Percentiles rank a stretch among this genome's conserved stretches.
These are phyloP conservation scores for Cryoendolithus antarcticus DNA, from an alignment of 2,329 filamentous ascomycete species.

Conservation along the genomic window DNA sequence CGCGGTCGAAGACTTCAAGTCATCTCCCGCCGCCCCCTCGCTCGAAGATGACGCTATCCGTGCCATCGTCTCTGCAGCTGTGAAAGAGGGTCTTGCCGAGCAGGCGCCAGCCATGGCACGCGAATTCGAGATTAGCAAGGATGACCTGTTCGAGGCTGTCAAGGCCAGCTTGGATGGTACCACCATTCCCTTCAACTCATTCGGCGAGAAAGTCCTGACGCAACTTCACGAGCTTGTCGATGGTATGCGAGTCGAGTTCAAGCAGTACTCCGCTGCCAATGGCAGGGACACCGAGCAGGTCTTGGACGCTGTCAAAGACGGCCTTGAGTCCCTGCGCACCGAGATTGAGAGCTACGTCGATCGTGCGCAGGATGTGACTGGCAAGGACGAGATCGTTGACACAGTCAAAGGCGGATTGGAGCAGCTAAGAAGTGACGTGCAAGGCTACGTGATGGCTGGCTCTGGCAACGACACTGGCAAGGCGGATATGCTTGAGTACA, in stretches of 20 bases:
- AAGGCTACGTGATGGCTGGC: constrained; percentile 36
- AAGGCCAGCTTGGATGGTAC: constrained; percentile 44
- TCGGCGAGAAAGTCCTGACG: constrained; percentile 48
- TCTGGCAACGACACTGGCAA: constrained; percentile 30
- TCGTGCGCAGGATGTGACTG: constrained; percentile 53
- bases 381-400: constrained; percentile 68
- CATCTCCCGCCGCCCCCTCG: constrained; percentile 28
- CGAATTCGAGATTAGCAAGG: constrained; percentile 34
- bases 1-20: constrained; percentile 72
- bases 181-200: constrained; percentile 37
- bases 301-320: constrained; percentile 76
- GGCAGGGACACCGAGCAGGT: constrained; percentile 79
- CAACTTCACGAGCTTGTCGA: constrained; percentile 48
- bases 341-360: constrained; percentile 77
- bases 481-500: constrained; percentile 36
- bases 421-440: constrained; percentile 48
- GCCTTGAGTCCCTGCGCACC: constrained; percentile 63
- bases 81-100: constrained; percentile 45
- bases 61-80: constrained; percentile 44
- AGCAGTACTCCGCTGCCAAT: constrained; percentile 67
- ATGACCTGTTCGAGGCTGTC: constrained; percentile 48
- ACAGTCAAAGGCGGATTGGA: constrained; percentile 54
- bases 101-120: constrained; percentile 27
- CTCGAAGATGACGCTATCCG: constrained; percentile 36
- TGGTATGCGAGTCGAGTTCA: constrained; percentile 53